These are phyloP conservation scores for Crithidia expoeki DNA, from an alignment of 208 protist genomes.

Conservation along the genomic window DNA sequence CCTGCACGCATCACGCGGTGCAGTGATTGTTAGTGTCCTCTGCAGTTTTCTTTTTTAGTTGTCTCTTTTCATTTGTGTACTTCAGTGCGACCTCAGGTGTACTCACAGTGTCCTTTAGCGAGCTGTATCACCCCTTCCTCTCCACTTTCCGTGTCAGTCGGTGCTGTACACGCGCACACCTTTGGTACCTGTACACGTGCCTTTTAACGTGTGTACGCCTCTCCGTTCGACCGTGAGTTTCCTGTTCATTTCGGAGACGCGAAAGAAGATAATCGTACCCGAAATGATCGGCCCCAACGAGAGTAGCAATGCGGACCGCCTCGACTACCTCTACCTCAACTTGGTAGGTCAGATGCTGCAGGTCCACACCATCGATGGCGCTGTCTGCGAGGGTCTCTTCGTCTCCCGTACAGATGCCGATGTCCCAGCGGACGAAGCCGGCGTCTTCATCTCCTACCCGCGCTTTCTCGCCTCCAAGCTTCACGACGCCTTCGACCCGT, in stretches of 20 bases:
- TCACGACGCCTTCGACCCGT: slow-evolving; percentile 55
- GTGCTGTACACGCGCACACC: no score
- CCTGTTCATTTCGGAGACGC: background rate
- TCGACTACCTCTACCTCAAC: slow-evolving; percentile 91
- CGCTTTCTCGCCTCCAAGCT: slow-evolving; percentile 54
- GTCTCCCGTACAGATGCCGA: slow-evolving; percentile 82
- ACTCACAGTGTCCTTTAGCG: no score
- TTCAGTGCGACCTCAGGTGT: no score
- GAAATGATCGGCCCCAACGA: slow-evolving; percentile 41
- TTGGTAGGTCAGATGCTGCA: slow-evolving; percentile 84
- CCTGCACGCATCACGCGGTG: no score
- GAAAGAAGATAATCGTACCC: slow-evolving; percentile 1
- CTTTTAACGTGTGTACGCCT: no score
- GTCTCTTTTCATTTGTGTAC: no score
- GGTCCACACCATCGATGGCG: slow-evolving; percentile 77
- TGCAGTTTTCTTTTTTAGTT: no score
- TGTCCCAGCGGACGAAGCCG: slow-evolving; percentile 42
- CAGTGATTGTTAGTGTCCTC: no score
- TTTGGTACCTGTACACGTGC: no score
- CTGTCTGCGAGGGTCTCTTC: slow-evolving; percentile 82
- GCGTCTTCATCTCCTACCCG: slow-evolving; percentile 72
- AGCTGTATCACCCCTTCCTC: no score
- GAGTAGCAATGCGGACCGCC: slow-evolving; percentile 78
- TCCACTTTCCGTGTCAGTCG: no score
- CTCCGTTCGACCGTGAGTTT: no score